These are phyloP conservation scores for Fusarium brevicatenulatum DNA, from an alignment of 2,329 filamentous ascomycete species.

Conservation along the genomic window DNA sequence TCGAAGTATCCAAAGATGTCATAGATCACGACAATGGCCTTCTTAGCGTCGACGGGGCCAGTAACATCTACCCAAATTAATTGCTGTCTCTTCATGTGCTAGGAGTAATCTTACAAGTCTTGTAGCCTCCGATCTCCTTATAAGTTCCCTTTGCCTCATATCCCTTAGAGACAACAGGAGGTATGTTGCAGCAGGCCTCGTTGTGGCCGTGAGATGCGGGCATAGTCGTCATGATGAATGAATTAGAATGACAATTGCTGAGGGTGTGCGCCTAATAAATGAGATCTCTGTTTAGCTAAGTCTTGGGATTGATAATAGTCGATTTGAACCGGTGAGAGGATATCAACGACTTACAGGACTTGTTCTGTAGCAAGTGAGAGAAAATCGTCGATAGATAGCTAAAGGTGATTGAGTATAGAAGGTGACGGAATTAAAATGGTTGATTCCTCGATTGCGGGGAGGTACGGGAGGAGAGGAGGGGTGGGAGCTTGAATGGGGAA, in stretches of 20 bases:
- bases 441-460: constrained; percentile 24
- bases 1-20: constrained; percentile 78
- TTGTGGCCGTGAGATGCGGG: constrained; percentile 64
- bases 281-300: constrained; percentile 15
- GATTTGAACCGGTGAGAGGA: too few relatives aligned
- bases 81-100: neutral
- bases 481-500: constrained; percentile 12
- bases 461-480: constrained; percentile 28
- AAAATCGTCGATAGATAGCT: neutral
- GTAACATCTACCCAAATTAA: constrained; percentile 53
- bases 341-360: neutral
- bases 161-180: constrained; percentile 65
- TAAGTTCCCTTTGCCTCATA: constrained; percentile 67
- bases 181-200: constrained; percentile 67
- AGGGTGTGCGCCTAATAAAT: constrained; percentile 12
- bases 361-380: neutral
- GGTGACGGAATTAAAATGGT: neutral
- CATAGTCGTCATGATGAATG: constrained; percentile 59
- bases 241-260: neutral
- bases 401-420: neutral
- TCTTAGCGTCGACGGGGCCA: constrained; percentile 59
- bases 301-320: neutral
- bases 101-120: constrained; percentile 55
- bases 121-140: constrained; percentile 64
- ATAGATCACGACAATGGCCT: constrained; percentile 70